These are phyloP conservation scores for Bimuria novae-zelandiae DNA, from an alignment of 2,329 filamentous ascomycete species.

Conservation along the genomic window DNA sequence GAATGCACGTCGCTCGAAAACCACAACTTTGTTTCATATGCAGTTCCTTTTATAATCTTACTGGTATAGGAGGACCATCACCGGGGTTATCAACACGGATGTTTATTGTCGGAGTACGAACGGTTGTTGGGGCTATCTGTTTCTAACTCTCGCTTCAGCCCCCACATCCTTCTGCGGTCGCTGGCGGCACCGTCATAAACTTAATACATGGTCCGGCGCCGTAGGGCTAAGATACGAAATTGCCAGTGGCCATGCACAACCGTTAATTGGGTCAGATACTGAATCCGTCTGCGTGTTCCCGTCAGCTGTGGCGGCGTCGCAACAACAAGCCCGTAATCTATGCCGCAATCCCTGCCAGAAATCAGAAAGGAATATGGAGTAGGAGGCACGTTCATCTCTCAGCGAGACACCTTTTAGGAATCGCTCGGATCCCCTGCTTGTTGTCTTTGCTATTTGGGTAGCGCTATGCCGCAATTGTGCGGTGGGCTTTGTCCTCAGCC, in stretches of 20 bases:
- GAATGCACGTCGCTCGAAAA: background rate
- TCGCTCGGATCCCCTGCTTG: background rate
- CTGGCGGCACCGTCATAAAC: background rate
- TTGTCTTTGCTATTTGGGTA: background rate
- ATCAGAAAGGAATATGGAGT: background rate
- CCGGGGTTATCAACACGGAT: too few relatives aligned
- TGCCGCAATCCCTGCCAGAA: background rate
- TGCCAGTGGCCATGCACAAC: background rate
- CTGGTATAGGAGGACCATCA: too few relatives aligned
- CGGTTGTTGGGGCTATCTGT: background rate
- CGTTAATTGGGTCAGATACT: slow-evolving; percentile 3
- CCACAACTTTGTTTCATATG: background rate
- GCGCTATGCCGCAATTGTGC: background rate
- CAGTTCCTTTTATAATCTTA: too few relatives aligned
- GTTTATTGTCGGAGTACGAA: too few relatives aligned
- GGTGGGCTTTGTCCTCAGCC: slow-evolving; percentile 6
- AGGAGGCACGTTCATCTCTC: background rate
- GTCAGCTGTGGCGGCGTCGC: slow-evolving; percentile 6
- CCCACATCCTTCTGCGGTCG: slow-evolving; percentile 1
- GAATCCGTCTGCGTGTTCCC: background rate
- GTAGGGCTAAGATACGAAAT: slow-evolving; percentile 14
- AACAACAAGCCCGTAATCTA: background rate
- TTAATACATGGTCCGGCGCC: background rate
- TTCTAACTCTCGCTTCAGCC: background rate
- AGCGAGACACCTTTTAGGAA: background rate